phyloP scores from a whole-genome alignment of 2,329 filamentous ascomycete species.

The Kalmusia sp. region DNA sequence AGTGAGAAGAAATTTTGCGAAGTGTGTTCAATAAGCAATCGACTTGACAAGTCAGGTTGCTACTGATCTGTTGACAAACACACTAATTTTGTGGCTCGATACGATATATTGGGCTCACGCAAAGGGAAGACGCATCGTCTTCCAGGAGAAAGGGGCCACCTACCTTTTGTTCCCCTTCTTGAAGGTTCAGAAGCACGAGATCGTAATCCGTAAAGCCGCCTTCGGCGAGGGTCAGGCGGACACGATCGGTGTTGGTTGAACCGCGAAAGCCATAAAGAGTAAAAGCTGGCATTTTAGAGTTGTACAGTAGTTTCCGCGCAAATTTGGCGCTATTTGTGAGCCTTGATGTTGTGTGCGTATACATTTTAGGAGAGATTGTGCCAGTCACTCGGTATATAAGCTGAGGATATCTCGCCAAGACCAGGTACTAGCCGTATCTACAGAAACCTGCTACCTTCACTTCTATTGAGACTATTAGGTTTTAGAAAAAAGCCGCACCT shows the following conservation, averaged over 20 bases:
- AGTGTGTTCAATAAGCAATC: no score
- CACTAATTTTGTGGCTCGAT: not conserved
- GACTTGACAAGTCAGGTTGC: no score
- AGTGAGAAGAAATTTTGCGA: no score
- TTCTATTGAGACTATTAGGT: not conserved
- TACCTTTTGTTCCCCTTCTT: constrained; percentile 19
- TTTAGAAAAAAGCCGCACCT: no score
- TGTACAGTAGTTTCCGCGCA: constrained; percentile 17
- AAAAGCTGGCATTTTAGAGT: constrained; percentile 28
- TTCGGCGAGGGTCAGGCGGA: constrained; percentile 30
- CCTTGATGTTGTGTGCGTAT: constrained; percentile 14
- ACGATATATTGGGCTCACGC: constrained; percentile 4
- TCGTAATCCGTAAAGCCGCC: constrained; percentile 28
- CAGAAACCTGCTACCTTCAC: not conserved
- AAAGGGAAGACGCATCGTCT: constrained; percentile 5
- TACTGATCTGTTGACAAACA: not conserved
- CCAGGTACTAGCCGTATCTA: no score
- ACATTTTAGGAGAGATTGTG: constrained; percentile 13
- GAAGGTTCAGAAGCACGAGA: constrained; percentile 20
- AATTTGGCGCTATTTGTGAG: constrained; percentile 18
- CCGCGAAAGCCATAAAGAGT: constrained; percentile 22
- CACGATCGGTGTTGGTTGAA: constrained; percentile 26
- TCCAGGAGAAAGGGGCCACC: constrained; percentile 6
- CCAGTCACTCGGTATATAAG: constrained; percentile 16
- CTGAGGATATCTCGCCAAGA: not conserved